Evolutionary conservation across 2,329 filamentous ascomycete species (phyloP), one percentile per base, ranked within the genome.

Genomic region (Canariomyces notabilis): DNA sequence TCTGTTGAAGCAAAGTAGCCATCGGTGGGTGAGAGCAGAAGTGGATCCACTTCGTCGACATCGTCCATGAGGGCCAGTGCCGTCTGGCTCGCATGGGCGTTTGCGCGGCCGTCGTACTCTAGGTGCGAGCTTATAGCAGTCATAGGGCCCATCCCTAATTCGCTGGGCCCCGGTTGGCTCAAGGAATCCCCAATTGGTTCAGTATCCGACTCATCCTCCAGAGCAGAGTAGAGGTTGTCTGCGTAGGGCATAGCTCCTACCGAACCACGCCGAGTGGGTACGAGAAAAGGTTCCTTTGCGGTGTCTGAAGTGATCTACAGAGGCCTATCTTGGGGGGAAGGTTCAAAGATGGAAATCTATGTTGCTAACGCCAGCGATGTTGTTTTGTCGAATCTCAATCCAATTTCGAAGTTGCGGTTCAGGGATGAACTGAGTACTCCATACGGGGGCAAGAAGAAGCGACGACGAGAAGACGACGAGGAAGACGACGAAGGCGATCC

Each of bases 1-100:
- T 29, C 32, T 14, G 54, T 57, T 29, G 58, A 63, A 55, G 67
- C 65, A 58, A 77, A 77, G 66, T 75, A 75, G 29, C 73, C 74
- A 50, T 77, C 71, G n/a, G 72, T 69, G 32, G 74, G 74, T 22
- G 73, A 76, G 46, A 75, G 61, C 15, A 64, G 54, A 42, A 64
- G 54, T 33, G 64, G 62, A 37, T 56, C 54, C 38, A 56, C 49
- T 23, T 44, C 44, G 16, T 51, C 44, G 16, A 44, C 42, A 15
- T 38, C 20, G 35, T 54, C 42, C 3, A 18, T 35, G 8, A 18
- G 21, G 22, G 4, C 11, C n/a, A 16, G n/a, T 9, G 31, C 32
- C 16, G 37, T 20, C 23, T 48, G 6, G 23, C 37, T 40, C 16
- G 35, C 37, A 39, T 38, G 31, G 22, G 37, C 16, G 19, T 16